phyloP scores from a whole-genome alignment of 768 basidiomycete genomes.

The Termitomyces sp. region DNA sequence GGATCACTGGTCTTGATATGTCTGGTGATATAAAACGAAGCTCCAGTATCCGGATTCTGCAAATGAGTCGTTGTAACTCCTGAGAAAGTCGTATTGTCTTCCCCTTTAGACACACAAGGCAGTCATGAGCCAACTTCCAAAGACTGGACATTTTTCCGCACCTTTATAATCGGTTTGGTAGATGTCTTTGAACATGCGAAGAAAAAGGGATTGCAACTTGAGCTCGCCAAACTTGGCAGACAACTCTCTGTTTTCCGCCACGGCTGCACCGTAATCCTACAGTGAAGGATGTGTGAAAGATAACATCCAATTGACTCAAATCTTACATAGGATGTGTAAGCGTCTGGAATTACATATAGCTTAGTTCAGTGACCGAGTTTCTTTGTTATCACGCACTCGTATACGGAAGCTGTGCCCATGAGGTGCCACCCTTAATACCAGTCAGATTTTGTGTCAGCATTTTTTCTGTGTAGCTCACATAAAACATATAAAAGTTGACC shows the following conservation, averaged over 20 bases:
- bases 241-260: conserved; percentile 9
- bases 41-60: conserved; percentile 11
- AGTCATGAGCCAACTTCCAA: not conserved
- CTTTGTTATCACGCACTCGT: conserved; percentile 4
- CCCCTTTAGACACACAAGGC: not conserved
- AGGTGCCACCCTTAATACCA: conserved; percentile 10
- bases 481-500: conserved; percentile 14
- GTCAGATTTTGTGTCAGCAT: not conserved
- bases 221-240: conserved; percentile 12
- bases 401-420: conserved; percentile 13
- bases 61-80: conserved; percentile 13
- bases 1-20: conserved; percentile 9
- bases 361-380: not conserved
- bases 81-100: conserved; percentile 12
- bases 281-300: not conserved
- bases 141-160: not conserved
- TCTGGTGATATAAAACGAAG: conserved; percentile 12
- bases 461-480: not conserved
- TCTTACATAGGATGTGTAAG: conserved; percentile 13
- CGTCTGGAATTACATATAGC: not conserved
- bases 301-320: not conserved
- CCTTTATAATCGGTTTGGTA: conserved; percentile 9
- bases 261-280: conserved; percentile 14
- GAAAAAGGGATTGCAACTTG: conserved; percentile 14
- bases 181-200: conserved; percentile 12